phyloP scores from a whole-genome alignment of 2,329 filamentous ascomycete genomes.

The Colletotrichum sp. region DNA sequence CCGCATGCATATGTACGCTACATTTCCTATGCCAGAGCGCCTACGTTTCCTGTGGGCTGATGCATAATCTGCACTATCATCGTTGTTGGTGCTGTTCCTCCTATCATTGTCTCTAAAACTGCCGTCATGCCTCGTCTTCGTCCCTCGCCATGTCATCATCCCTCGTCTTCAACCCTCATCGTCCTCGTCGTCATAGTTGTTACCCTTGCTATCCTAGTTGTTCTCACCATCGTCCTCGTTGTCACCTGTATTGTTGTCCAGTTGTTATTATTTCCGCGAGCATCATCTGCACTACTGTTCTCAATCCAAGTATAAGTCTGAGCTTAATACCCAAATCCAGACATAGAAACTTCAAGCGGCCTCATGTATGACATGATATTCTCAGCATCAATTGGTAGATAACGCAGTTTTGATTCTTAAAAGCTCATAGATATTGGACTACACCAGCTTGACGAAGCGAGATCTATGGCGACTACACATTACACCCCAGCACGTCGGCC shows the following conservation, averaged over 20 bases:
- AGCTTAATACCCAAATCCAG: background rate
- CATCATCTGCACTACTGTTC: background rate
- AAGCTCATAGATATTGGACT: background rate
- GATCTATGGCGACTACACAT: background rate
- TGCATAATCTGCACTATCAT: background rate
- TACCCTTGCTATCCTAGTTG: background rate
- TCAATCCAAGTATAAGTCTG: background rate
- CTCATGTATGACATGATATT: too few species aligned
- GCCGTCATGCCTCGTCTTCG: accelerated
- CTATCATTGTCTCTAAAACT: background rate
- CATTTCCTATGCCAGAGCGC: background rate
- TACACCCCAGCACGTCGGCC: background rate
- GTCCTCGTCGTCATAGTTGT: too few species aligned
- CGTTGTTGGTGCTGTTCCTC: background rate
- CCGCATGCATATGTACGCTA: too few species aligned
- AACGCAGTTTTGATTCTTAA: background rate
- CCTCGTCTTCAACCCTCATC: too few species aligned
- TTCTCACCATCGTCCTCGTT: background rate
- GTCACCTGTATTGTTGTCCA: background rate
- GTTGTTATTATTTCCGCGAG: accelerated
- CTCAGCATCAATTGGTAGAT: background rate
- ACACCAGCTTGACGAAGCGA: accelerated
- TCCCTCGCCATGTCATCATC: too few species aligned
- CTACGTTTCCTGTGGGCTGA: background rate
- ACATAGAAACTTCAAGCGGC: background rate